Evolutionary conservation across 1,139 yeast genomes (phyloP).

Genomic region (Debaryomycetaceae sp.): DNA sequence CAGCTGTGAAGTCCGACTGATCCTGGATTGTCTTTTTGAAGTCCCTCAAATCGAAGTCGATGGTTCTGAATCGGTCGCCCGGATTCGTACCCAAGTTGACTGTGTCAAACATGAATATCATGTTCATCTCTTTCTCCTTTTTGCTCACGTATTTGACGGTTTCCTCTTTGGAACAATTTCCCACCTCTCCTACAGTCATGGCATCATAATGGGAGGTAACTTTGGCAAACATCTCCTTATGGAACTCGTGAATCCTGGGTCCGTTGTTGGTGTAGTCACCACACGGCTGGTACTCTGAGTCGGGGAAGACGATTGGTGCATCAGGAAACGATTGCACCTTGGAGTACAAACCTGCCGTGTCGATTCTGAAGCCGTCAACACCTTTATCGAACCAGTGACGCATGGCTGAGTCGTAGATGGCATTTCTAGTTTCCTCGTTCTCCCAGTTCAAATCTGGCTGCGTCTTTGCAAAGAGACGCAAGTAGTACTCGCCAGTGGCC

Average conservation of each 20-base stretch:
- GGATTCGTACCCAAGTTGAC: slow-evolving; percentile 41
- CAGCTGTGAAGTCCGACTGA: slow-evolving; percentile 37
- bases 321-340: slow-evolving; percentile 47
- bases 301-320: slow-evolving; percentile 45
- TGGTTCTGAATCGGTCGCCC: slow-evolving; percentile 30
- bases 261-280: slow-evolving; percentile 35
- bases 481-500: slow-evolving; percentile 48
- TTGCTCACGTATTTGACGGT: slow-evolving; percentile 49
- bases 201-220: slow-evolving; percentile 48
- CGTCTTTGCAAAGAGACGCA: slow-evolving; percentile 47
- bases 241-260: slow-evolving; percentile 56
- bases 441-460: slow-evolving; percentile 66
- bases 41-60: slow-evolving; percentile 35
- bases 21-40: slow-evolving; percentile 39
- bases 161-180: slow-evolving; percentile 38
- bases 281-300: slow-evolving; percentile 38
- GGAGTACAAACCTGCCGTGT: slow-evolving; percentile 51
- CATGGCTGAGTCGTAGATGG: slow-evolving; percentile 48
- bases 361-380: slow-evolving; percentile 58
- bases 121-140: slow-evolving; percentile 45
- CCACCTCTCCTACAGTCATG: slow-evolving; percentile 58
- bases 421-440: slow-evolving; percentile 46
- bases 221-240: slow-evolving; percentile 47
- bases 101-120: slow-evolving; percentile 49
- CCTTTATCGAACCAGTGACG: slow-evolving; percentile 55